Base-by-base conservation (phyloP, 176 grass and related monocot genomes). In the Oryza nivara region DNA sequence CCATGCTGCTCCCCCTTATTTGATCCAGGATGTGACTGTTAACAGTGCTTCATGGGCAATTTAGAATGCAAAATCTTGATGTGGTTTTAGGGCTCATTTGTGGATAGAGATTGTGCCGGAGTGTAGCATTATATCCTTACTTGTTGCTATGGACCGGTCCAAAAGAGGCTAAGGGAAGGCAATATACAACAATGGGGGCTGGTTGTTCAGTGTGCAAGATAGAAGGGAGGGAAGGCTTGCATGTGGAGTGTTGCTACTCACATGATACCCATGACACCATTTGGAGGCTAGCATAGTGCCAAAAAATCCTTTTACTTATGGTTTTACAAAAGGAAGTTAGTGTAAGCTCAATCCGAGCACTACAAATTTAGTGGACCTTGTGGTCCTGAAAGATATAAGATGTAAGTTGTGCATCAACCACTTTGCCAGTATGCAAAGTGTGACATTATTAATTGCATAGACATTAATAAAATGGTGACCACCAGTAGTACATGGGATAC, bases 281-380 rank as follows among this genome's bases (percentile, higher is more conserved):
- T 91, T 87, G 76, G 65, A 87, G 22, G 35, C 4, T 85, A 78
- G 30, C 38, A 87, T 87, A 80, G 81, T 91, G 85, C 43, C 52
- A 87, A 75, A 6, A 1, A 75, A 84, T 40, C 44, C 10, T 83
- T 36, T 71, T 71, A 65, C 70, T 45, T 76, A 22, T 87, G 70
- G 70, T 80, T 86, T 74, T 79, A 74, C 11, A 80, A 35, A 16
- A 43, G 79, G 75, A 72, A 70, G 85, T 84, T 69, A 63, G 15
- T 23, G 51, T 54, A 80, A 87, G 16, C 17, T 91, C 70, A 87
- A 80, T 80, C 6, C 4, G 23, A 84, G 44, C 81, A 87, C 81
- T 91, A 91, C 25, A 91, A 87, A 84, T 87, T 35, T 91, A 87
- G 71, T 91, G 76, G 76, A 71, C 12, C 22, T 84, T 91, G 81